A percentile compares a stretch with the other conserved stretches of the same genome.
Conservation (phyloP, 345 rosid genomes). For the Lenwebbia sp. region DNA sequence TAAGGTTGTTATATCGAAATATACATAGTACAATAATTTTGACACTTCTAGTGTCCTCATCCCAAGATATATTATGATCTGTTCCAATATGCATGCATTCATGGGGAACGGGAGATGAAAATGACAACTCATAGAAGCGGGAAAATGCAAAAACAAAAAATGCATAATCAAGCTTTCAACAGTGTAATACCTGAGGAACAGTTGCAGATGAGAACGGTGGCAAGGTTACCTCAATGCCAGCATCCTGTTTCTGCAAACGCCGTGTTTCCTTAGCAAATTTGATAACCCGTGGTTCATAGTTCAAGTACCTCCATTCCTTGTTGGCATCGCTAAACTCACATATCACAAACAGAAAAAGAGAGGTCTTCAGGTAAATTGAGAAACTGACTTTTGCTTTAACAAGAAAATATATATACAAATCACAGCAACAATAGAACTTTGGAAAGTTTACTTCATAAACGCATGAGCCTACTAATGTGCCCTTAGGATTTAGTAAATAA, state of each 20-base stretch:
- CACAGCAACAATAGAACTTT: background rate
- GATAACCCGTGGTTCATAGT: slow-evolving; percentile 31
- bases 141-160: background rate
- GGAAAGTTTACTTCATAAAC: background rate
- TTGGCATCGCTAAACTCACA: background rate
- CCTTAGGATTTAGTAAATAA: background rate
- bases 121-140: background rate
- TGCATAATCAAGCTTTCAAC: background rate
- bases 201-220: slow-evolving; percentile 83
- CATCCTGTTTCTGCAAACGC: slow-evolving; percentile 2
- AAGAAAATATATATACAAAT: background rate
- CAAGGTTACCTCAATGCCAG: slow-evolving; percentile 19
- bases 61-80: background rate
- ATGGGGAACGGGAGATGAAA: background rate
- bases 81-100: background rate
- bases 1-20: background rate
- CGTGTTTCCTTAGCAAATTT: slow-evolving; percentile 37
- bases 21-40: background rate
- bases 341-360: background rate
- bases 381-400: background rate
- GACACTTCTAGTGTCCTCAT: background rate
- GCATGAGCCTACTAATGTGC: background rate
- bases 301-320: slow-evolving; percentile 64
- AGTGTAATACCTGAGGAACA: slow-evolving; percentile 42
- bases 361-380: background rate